Evolutionary conservation across 1,284 basidiomycete genomes (phyloP), one percentile per base, ranked within the genome.

Genomic region (Cryptococcus deneoformans): DNA sequence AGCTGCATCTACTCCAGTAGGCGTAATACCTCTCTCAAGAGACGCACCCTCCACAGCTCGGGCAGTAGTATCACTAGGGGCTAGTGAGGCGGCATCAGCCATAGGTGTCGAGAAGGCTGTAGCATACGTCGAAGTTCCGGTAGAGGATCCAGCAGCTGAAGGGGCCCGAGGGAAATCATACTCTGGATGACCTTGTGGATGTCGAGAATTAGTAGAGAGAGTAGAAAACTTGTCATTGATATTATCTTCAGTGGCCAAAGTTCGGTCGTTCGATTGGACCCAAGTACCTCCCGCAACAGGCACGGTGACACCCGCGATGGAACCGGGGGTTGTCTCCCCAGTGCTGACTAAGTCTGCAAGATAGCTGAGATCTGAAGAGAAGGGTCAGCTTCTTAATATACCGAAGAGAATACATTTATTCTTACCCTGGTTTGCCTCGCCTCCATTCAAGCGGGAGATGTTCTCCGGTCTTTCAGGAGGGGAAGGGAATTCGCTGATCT

Each of bases 381-480:
- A 62, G 63, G 64, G 62, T 42, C 63, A 46, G 24, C 61, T 57
- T 12, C 59, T 61, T 52, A 61, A 49, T 12, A 54, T 24, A 34
- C 24, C 29, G 35, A 61, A 61, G 46, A 62, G 60, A n/a, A 37
- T 44, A 50, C 60, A 62, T 16, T 57, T 54, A 14, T 36, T 39
- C n/a, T 50, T 52, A 54, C 57, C 57, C 5, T 54, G 20, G 20
- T 20, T 20, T 20, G 20, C 20, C 20, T 20, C 20, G 20, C 20
- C 20, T 20, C 20, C 20, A 20, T 20, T 20, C 20, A 20, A 20
- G 20, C 20, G 20, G 20, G 20, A 20, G 20, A 20, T 20, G 20
- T 20, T 20, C 20, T 20, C 20, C 20, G 20, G 20, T 20, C 20
- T 20, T 20, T 20, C 20, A 20, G 20, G 20, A 20, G 20, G 20